A percentile compares a stretch with the other conserved stretches of the same genome.
These are phyloP conservation scores for Iberis pinnata DNA, from an alignment of 345 rosid genomes.

Conservation along the genomic window DNA sequence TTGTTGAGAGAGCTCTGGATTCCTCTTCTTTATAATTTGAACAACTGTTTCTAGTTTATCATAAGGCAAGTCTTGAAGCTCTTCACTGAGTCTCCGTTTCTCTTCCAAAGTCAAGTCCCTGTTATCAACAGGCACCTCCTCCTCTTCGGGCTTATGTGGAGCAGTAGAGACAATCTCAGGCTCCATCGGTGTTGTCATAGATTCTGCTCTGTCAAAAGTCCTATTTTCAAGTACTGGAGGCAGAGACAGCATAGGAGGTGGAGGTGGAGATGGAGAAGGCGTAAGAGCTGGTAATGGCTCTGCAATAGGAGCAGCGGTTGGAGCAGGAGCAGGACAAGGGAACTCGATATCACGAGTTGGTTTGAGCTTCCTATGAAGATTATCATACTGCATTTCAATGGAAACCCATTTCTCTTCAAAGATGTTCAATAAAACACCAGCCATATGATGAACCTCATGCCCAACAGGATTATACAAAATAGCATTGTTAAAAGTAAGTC, in stretches of 20 bases:
- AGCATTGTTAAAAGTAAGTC: constrained; percentile 79
- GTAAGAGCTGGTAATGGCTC: constrained; percentile 29
- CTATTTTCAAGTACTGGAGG: constrained; percentile 10
- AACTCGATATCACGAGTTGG: constrained; percentile 22
- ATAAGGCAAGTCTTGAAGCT: constrained; percentile 69
- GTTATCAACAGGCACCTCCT: constrained; percentile 28
- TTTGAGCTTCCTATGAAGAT: constrained; percentile 17
- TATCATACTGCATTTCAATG: constrained; percentile 39
- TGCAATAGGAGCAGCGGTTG: too few species aligned
- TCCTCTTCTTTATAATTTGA: constrained; percentile 79
- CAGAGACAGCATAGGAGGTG: too few species aligned
- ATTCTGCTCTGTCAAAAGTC: constrained; percentile 40
- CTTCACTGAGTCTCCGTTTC: constrained; percentile 64
- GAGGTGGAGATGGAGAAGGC: constrained; percentile 21
- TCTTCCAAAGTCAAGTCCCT: constrained; percentile 77
- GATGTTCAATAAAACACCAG: constrained; percentile 41
- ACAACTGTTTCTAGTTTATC: constrained; percentile 67
- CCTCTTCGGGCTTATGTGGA: constrained; percentile 39
- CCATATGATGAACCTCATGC: constrained; percentile 74
- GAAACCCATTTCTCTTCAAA: constrained; percentile 66
- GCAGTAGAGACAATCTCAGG: constrained; percentile 27
- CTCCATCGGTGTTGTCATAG: constrained; percentile 34
- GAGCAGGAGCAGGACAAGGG: too few species aligned
- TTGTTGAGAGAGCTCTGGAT: constrained; percentile 58
- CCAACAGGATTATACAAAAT: constrained; percentile 68